phyloP scores from a whole-genome alignment of 2,329 filamentous ascomycete genomes.

The Trichophaea hybrida region DNA sequence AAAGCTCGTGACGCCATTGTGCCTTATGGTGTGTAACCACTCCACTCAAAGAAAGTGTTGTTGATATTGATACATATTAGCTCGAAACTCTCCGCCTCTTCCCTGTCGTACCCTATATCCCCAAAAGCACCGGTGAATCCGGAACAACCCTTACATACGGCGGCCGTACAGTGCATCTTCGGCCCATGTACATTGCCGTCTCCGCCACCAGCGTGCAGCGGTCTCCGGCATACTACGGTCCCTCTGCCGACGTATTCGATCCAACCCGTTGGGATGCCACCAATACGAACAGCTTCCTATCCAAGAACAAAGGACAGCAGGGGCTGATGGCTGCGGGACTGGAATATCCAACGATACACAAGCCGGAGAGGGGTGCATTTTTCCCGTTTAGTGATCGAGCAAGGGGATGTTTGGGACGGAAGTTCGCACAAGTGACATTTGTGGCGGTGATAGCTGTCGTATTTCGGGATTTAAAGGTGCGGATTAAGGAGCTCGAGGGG shows the following conservation, averaged over 20 bases:
- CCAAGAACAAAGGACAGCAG: not conserved
- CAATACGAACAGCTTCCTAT: not conserved
- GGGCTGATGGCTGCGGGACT: not conserved
- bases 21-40: not conserved
- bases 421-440: slow-evolving; percentile 46
- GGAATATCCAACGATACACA: slow-evolving; percentile 3
- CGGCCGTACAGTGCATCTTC: not conserved
- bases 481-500: not conserved
- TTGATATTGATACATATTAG: slow-evolving; percentile 20
- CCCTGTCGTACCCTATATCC: slow-evolving; percentile 56
- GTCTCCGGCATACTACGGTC: slow-evolving; percentile 60
- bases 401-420: slow-evolving; percentile 43
- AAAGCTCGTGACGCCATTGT: not conserved
- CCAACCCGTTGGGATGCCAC: not conserved
- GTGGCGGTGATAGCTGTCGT: slow-evolving; percentile 37
- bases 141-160: not conserved
- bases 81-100: slow-evolving; percentile 63
- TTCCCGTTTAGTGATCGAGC: slow-evolving; percentile 46
- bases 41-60: not conserved
- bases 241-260: not conserved
- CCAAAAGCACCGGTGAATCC: slow-evolving; percentile 40
- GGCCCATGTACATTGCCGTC: slow-evolving; percentile 42
- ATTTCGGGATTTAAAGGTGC: not conserved
- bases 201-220: slow-evolving; percentile 44
- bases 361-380: slow-evolving; percentile 35